Evolutionary conservation across 2,329 filamentous ascomycete genomes (phyloP), one percentile per base, ranked within the genome.

Genomic region (Colletotrichum chrysophilum): DNA sequence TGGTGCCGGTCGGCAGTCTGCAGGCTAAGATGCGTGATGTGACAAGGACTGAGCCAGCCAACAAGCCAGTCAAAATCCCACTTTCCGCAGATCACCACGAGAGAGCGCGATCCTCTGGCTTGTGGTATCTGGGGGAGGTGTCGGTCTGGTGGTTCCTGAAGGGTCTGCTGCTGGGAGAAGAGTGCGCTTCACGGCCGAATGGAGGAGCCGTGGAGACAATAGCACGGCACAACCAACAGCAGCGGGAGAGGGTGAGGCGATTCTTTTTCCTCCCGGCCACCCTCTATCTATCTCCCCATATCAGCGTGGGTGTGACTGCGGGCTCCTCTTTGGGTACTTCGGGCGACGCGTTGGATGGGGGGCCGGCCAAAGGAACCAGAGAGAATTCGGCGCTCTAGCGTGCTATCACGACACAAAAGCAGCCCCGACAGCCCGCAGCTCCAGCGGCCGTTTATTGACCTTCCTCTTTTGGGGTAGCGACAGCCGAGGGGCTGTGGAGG

Each of bases 401-500:
- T 71, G 71, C 71, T 70, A 75, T 76, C 74, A 71, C 71, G 66
- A 76, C 70, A 75, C 60, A 76, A 58, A 65, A 48, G 70, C 43
- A 52, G 73, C 48, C 43, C 36, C 62, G 58, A 61, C 66, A 66
- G 70, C 65, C 70, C 65, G 65, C 62, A 75, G 56, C 56, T 28
- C 58, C 74, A 76, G 70, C 70, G 43, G 70, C 71, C 61, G 71
- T 75, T 75, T 60, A 66, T 66, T 66, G 74, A 76, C 74, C 74
- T 76, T 74, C 74, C 74, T 76, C 66, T 70, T 70, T 71, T 70
- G 71, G 74, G 74, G 74, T 76, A 76, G 74, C 60, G 71, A 76
- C 60, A 66, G 74, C 55, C 71, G 74, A 66, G 74, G 64, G 74
- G 71, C 74, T 75, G 66, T 74, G 70, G 70, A 75, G 65, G 70